A percentile compares a stretch with the other conserved stretches of the same genome.
phyloP scores from a whole-genome alignment of 1,284 basidiomycete species.

The Ganoderma leucocontextum region DNA sequence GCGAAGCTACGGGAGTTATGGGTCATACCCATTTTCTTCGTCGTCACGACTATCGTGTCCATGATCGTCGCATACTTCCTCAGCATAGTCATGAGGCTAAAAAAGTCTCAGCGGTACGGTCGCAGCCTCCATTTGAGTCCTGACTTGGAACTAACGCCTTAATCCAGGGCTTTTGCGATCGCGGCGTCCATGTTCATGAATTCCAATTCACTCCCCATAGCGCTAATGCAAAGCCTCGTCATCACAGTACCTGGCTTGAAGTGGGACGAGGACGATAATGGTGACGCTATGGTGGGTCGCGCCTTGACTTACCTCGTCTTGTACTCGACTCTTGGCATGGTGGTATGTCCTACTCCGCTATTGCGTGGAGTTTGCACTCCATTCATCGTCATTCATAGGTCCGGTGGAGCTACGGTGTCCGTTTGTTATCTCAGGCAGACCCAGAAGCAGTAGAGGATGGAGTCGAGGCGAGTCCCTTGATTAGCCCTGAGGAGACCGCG shows the following conservation, averaged over 20 bases:
- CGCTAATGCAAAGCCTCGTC: conserved; percentile 90
- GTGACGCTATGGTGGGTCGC: conserved; percentile 90
- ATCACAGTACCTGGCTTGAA: conserved; percentile 85
- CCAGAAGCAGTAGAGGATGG: conserved; percentile 41
- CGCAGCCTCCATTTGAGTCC: conserved; percentile 10
- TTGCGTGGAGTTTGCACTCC: neutral
- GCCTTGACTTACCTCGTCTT: conserved; percentile 93
- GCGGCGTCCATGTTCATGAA: conserved; percentile 92
- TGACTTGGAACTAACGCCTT: neutral
- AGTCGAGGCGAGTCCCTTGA: conserved; percentile 36
- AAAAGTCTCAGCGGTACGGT: conserved; percentile 66
- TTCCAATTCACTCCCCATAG: conserved; percentile 93
- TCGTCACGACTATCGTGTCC: conserved; percentile 74
- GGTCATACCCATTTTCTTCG: conserved; percentile 89
- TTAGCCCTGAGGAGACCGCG: conserved; percentile 38
- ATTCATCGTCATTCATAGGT: conserved; percentile 53
- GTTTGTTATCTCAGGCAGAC: conserved; percentile 79
- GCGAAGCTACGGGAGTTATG: conserved; percentile 89
- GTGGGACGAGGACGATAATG: conserved; percentile 85
- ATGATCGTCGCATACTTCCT: conserved; percentile 61
- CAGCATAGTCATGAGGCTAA: conserved; percentile 60
- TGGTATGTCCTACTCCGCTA: conserved; percentile 57
- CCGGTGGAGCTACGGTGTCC: conserved; percentile 91
- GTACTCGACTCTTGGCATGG: conserved; percentile 94
- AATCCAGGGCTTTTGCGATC: conserved; percentile 78